Base-by-base conservation (phyloP, 352 stramenopile genomes). In the Phytopythium montanum region DNA sequence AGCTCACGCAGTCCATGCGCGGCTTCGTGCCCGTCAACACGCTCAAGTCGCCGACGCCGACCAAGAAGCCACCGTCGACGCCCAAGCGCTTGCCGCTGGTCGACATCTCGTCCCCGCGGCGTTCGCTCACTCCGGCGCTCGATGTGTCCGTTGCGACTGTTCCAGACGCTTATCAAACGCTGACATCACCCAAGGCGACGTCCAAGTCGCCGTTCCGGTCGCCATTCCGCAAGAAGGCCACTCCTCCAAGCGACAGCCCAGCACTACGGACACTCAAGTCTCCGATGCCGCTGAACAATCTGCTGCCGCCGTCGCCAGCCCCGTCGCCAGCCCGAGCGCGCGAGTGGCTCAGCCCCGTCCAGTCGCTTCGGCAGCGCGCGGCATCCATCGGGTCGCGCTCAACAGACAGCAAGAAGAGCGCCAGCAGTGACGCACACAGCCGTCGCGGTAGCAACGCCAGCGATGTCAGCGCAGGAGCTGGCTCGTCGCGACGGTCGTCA, bases 171-270 rank as follows among this genome's bases (percentile, higher is more conserved):
- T 72, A 73, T 28, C 63, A 54, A n/a, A 70, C 72, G 31, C 77
- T 69, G 33, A 68, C 76, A 23, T 86, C 74, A 9, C 69, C 81
- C 5, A 42, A n/a, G 29, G 16, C 50, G 18, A 45, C 50, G 1
- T 72, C 83, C 39, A 83, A 85, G 39, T 94, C 85, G 9, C 80
- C 80, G 7, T 93, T 87, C 52, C 76, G 82, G 14, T 92, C 83
- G 19, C 80, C 85, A 12, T 91, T 93, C 61, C 70, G 79, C 21
- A 93, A 93, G 72, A 90, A 87, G 57, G 48, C 71, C 23, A 76
- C 72, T 28, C 74, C 77, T 6, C 68, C 64, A 4, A 68, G 50
- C 54, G 59, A 49, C 29, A 55, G 45, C 36, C 71, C 59, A 3
- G 13, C 45, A 28, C 7, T 59, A 21, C 29, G 21, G 1, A 28